Evolutionary conservation across 495 filamentous ascomycete genomes (phyloP).

Genomic region (Bathelium albidoporum): DNA sequence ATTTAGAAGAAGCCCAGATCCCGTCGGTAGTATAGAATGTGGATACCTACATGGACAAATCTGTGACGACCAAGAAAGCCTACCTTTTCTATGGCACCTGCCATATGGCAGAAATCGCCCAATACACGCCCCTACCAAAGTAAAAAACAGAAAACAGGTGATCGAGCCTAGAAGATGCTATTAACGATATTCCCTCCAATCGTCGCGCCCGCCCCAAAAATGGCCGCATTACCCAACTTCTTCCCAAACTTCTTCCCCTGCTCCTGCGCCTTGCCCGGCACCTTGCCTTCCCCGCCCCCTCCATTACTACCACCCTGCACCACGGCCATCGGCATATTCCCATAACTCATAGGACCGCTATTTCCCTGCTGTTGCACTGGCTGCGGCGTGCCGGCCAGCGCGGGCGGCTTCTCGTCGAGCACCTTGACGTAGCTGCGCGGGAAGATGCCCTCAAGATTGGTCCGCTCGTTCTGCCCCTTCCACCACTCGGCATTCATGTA

Average conservation of each 20-base stretch:
- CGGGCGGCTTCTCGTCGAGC: constrained; percentile 22
- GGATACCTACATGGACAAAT: too few species aligned
- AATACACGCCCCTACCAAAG: not conserved
- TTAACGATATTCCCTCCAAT: constrained; percentile 89
- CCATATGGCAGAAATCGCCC: not conserved
- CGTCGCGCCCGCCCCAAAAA: constrained; percentile 63
- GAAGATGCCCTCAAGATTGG: constrained; percentile 80
- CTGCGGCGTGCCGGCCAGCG: constrained; percentile 23
- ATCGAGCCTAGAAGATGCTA: constrained; percentile 60
- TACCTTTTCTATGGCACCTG: too few species aligned
- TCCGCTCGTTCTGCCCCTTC: constrained; percentile 74
- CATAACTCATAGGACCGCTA: constrained; percentile 24
- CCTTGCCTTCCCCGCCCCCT: constrained; percentile 22
- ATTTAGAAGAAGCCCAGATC: not conserved
- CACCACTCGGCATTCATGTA: constrained; percentile 97
- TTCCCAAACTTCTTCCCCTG: constrained; percentile 66
- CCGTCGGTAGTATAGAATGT: not conserved
- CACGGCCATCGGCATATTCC: constrained; percentile 36
- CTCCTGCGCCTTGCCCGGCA: constrained; percentile 41
- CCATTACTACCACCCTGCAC: constrained; percentile 12
- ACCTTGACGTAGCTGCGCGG: constrained; percentile 76
- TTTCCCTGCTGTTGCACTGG: constrained; percentile 8
- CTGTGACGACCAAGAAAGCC: too few species aligned
- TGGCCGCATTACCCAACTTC: constrained; percentile 56
- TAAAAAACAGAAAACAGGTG: not conserved